Conservation (phyloP, 192 early-diverging fungal genomes). For the Coemansia sp. region DNA sequence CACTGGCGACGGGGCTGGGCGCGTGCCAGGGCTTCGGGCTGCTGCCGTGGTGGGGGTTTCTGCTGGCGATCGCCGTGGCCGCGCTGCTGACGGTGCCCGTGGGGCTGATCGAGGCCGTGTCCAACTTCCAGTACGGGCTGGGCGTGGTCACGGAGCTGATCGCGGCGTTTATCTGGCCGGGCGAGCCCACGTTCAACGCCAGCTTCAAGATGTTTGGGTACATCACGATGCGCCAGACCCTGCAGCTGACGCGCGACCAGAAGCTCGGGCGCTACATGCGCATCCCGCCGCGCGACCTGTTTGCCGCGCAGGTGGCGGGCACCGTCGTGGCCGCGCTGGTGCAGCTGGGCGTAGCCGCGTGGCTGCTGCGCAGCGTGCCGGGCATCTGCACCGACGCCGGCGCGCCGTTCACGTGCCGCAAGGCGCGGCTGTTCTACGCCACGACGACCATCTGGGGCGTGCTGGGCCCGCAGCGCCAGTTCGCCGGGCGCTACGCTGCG, state of each 20-base stretch:
- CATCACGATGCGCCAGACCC: conserved; percentile 67
- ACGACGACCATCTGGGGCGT: conserved; percentile 75
- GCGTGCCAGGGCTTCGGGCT: conserved; percentile 25
- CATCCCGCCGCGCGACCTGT: conserved; percentile 71
- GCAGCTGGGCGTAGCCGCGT: conserved; percentile 62
- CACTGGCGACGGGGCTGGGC: conserved; percentile 31
- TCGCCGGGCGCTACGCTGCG: conserved; percentile 50
- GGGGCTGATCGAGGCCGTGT: conserved; percentile 72
- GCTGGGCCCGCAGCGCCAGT: conserved; percentile 63
- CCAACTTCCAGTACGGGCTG: conserved; percentile 67
- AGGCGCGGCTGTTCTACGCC: conserved; percentile 58
- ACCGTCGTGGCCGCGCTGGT: conserved; percentile 68
- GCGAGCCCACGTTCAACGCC: conserved; percentile 72
- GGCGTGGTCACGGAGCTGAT: conserved; percentile 82
- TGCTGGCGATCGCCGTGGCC: conserved; percentile 58
- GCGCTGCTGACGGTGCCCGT: conserved; percentile 67
- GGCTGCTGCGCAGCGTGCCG: conserved; percentile 56
- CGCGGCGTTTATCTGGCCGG: conserved; percentile 71
- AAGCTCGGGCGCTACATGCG: conserved; percentile 74
- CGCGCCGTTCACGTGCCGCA: conserved; percentile 63
- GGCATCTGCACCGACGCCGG: conserved; percentile 54
- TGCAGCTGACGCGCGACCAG: conserved; percentile 61
- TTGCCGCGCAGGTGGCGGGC: conserved; percentile 68
- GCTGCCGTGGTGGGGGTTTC: conserved; percentile 64
- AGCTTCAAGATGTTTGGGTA: conserved; percentile 81